Conservation (phyloP, 2,329 filamentous ascomycete species). For the Fonsecaea monophora region DNA sequence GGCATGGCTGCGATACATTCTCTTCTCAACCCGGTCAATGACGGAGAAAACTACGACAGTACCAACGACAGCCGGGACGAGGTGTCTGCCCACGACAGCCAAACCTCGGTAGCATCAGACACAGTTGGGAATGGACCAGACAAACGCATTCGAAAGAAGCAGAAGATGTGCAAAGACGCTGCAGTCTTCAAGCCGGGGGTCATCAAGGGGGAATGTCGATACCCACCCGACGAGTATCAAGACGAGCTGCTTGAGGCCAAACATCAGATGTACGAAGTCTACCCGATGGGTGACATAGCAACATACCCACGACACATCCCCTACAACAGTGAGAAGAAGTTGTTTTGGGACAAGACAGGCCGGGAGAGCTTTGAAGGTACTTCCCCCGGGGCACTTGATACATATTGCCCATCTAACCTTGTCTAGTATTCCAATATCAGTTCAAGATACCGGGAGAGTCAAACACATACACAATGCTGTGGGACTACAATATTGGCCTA, state of each 20-base stretch:
- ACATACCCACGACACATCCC: constrained; percentile 78
- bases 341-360: constrained; percentile 84
- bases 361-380: constrained; percentile 87
- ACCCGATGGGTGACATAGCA: constrained; percentile 67
- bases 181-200: constrained; percentile 67
- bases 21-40: constrained; percentile 38
- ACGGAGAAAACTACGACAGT: constrained; percentile 27
- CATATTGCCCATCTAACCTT: constrained; percentile 26
- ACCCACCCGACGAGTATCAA: constrained; percentile 73
- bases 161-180: constrained; percentile 70
- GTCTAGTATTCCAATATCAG: constrained; percentile 79
- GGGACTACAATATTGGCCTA: constrained; percentile 95
- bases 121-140: constrained; percentile 12
- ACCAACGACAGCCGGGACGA: constrained; percentile 32
- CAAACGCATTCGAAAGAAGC: constrained; percentile 46
- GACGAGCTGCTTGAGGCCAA: constrained; percentile 63
- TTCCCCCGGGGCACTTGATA: constrained; percentile 38
- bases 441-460: constrained; percentile 74
- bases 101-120: constrained; percentile 20
- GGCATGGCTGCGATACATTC: constrained; percentile 37
- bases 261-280: constrained; percentile 69
- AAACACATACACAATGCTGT: constrained; percentile 79
- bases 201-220: constrained; percentile 72
- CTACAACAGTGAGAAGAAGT: constrained; percentile 93
- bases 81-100: constrained; percentile 25